phyloP scores from a whole-genome alignment of 2,329 filamentous ascomycete species.

The Aureobasidium pullulans region DNA sequence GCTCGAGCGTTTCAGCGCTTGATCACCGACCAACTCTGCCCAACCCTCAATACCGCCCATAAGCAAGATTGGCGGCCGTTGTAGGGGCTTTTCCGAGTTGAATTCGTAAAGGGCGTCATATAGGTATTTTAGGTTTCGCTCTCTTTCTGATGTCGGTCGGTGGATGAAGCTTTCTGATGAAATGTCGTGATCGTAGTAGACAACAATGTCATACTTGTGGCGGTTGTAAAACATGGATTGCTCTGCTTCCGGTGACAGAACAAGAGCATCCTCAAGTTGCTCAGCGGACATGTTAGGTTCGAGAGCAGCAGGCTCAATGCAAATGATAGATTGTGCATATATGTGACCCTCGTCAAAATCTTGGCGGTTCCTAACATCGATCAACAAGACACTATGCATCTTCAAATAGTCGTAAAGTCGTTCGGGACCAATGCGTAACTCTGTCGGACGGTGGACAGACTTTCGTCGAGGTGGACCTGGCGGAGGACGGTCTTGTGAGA shows the following conservation, averaged over 20 bases:
- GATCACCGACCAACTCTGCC: slow-evolving; percentile 69
- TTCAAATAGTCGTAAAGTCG: slow-evolving; percentile 65
- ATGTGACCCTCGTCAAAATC: slow-evolving; percentile 87
- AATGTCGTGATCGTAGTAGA: slow-evolving; percentile 76
- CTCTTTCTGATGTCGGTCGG: slow-evolving; percentile 34
- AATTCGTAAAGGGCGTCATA: slow-evolving; percentile 76
- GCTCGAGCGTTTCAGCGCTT: slow-evolving; percentile 53
- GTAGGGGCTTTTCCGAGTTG: slow-evolving; percentile 70
- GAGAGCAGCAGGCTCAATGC: slow-evolving; percentile 75
- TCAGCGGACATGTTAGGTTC: slow-evolving; percentile 61
- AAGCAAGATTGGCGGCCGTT: slow-evolving; percentile 66
- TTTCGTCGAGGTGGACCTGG: slow-evolving; percentile 27
- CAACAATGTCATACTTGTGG: slow-evolving; percentile 74
- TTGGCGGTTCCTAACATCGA: slow-evolving; percentile 75
- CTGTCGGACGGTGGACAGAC: slow-evolving; percentile 47
- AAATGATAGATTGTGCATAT: slow-evolving; percentile 74
- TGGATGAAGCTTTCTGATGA: slow-evolving; percentile 51
- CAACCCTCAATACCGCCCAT: slow-evolving; percentile 80
- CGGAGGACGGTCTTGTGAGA: slow-evolving; percentile 17
- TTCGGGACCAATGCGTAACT: slow-evolving; percentile 57
- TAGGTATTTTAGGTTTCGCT: slow-evolving; percentile 58
- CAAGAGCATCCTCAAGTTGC: slow-evolving; percentile 58
- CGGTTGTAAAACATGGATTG: slow-evolving; percentile 63
- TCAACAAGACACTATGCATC: slow-evolving; percentile 63
- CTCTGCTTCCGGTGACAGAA: slow-evolving; percentile 67